A percentile compares a stretch with the other conserved stretches of the same genome.
Evolutionary conservation across 257 asterid species (phyloP).

Genomic region (Rubia yunnanensis): DNA sequence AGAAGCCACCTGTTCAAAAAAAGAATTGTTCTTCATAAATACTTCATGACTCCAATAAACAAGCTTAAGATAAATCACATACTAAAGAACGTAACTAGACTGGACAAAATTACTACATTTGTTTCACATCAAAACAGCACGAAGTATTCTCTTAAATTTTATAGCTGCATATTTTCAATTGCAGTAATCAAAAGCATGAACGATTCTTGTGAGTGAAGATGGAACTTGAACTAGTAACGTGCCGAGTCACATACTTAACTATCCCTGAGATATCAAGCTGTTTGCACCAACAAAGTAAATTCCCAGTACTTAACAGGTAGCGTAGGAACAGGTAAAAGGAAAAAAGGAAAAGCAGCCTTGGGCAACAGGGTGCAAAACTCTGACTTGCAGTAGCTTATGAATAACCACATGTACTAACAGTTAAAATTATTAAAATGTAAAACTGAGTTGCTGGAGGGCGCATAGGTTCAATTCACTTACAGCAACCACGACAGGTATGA

Average conservation of each 20-base stretch:
- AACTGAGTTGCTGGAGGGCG: neutral
- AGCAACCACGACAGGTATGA: constrained; percentile 71
- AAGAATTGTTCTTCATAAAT: constrained; percentile 2
- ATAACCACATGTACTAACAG: neutral
- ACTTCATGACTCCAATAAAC: neutral
- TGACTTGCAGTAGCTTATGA: neutral
- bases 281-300: neutral
- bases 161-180: neutral
- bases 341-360: neutral
- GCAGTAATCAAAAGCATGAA: neutral
- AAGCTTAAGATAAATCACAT: neutral
- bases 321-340: neutral
- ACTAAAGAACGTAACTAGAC: neutral
- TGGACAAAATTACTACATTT: neutral
- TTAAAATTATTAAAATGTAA: neutral
- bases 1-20: constrained; percentile 55
- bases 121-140: neutral
- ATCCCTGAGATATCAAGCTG: neutral
- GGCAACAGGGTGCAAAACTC: too few relatives aligned
- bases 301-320: neutral
- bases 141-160: neutral
- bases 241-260: neutral
- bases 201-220: too few relatives aligned
- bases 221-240: neutral
- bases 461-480: constrained; percentile 34